phyloP scores from a whole-genome alignment of 805 yeast genomes.

The Zygotorulaspora chibaensis region DNA sequence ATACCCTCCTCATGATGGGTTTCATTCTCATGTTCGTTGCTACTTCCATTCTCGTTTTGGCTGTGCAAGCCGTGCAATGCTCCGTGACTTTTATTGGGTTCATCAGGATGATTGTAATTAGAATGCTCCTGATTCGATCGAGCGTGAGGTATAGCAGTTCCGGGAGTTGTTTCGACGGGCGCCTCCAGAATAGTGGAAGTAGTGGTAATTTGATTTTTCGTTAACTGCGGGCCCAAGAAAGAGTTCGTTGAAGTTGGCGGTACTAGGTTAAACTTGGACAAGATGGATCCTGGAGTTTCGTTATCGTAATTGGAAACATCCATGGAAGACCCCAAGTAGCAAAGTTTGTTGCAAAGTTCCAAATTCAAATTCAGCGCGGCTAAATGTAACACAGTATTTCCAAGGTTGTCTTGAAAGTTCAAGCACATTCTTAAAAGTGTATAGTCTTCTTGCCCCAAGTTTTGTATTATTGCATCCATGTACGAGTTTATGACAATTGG shows the following conservation, averaged over 20 bases:
- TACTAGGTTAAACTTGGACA: constrained; percentile 27
- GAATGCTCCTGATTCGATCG: background rate
- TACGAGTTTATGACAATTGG: constrained; percentile 53
- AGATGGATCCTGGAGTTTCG: constrained; percentile 31
- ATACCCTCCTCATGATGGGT: background rate
- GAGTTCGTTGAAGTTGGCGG: constrained; percentile 19
- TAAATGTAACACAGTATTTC: constrained; percentile 81
- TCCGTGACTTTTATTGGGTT: background rate
- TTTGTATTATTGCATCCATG: constrained; percentile 45
- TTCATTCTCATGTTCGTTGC: background rate
- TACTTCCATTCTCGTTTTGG: background rate
- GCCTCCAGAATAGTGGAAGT: constrained; percentile 2
- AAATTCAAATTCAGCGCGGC: constrained; percentile 44
- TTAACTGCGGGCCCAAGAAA: constrained; percentile 4
- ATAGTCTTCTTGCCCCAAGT: constrained; percentile 38
- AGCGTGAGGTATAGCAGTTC: background rate
- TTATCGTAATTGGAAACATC: constrained; percentile 28
- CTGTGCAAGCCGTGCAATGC: background rate
- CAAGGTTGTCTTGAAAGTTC: constrained; percentile 75
- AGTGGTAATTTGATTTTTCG: constrained; percentile 3
- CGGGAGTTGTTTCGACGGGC: constrained; percentile 5
- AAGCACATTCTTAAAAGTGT: constrained; percentile 52
- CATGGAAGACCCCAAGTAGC: constrained; percentile 32
- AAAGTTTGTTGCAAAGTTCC: constrained; percentile 31
- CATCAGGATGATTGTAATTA: too few species aligned